Evolutionary conservation across 2,329 filamentous ascomycete species (phyloP).

Genomic region (Ophiostoma himal-ulmi): DNA sequence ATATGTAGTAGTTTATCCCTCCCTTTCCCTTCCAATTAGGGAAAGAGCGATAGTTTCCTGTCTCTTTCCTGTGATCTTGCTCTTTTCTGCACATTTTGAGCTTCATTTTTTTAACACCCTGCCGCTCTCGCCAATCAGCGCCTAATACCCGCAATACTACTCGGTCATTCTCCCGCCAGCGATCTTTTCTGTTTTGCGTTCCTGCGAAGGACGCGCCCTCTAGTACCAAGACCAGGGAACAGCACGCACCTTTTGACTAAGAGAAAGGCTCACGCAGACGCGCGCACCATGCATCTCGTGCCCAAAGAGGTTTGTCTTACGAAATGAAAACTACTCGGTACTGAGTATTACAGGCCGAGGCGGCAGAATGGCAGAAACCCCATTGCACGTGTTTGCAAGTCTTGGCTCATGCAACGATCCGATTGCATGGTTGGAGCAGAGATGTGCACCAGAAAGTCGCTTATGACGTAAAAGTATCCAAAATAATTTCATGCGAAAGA

Average conservation of each 20-base stretch:
- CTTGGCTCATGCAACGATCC: background rate
- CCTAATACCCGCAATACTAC: background rate
- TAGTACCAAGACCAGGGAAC: background rate
- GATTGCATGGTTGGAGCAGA: background rate
- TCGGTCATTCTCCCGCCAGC: background rate
- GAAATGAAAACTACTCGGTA: background rate
- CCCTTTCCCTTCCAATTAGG: background rate
- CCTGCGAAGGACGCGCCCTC: background rate
- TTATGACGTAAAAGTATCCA: conserved; percentile 1
- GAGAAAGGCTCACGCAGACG: background rate
- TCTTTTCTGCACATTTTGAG: conserved; percentile 10
- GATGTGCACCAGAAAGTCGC: background rate
- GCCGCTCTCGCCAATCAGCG: background rate
- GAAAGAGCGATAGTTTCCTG: conserved; percentile 1
- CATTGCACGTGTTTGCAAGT: conserved; percentile 1
- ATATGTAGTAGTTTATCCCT: background rate
- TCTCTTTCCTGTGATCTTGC: background rate
- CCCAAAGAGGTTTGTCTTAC: conserved; percentile 34
- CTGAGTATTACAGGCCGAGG: background rate
- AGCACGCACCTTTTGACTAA: background rate
- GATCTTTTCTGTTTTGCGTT: conserved; percentile 1
- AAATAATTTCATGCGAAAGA: too few relatives aligned
- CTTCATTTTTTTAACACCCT: background rate
- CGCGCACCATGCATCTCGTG: conserved; percentile 33
- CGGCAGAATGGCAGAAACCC: background rate